Conservation (phyloP, 495 filamentous ascomycete genomes). For the Neurospora tetrasperma region DNA sequence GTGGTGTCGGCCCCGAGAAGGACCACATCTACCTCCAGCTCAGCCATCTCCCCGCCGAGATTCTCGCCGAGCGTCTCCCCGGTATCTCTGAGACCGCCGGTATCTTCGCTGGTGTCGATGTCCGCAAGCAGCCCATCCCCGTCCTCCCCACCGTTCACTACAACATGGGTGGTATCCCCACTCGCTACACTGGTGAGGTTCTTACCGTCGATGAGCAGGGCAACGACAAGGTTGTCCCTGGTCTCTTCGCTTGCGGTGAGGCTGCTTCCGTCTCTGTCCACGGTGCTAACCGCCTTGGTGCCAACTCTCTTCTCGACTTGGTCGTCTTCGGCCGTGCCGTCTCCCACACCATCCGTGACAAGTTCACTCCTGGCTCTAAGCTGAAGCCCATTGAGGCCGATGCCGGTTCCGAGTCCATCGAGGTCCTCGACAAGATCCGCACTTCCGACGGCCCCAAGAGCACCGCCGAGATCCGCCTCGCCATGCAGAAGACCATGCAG, state of each 20-base stretch:
- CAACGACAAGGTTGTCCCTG: constrained; percentile 88
- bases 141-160: constrained; percentile 97
- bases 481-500: constrained; percentile 98
- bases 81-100: constrained; percentile 97
- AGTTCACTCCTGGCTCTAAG: constrained; percentile 65
- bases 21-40: constrained; percentile 97
- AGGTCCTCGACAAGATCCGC: constrained; percentile 75
- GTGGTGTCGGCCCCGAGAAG: constrained; percentile 91
- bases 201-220: constrained; percentile 72
- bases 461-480: constrained; percentile 75
- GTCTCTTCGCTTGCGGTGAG: constrained; percentile 93
- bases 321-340: constrained; percentile 96
- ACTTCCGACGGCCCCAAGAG: constrained; percentile 74
- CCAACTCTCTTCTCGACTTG: constrained; percentile 94
- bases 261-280: constrained; percentile 95
- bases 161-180: constrained; percentile 99
- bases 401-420: constrained; percentile 77
- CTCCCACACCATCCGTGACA: constrained; percentile 89
- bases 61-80: constrained; percentile 90
- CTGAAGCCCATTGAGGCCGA: constrained; percentile 69
- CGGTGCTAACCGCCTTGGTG: constrained; percentile 93
- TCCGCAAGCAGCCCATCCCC: constrained; percentile 91
- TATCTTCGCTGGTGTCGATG: constrained; percentile 94
- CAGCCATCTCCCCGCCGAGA: constrained; percentile 79
- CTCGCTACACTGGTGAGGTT: constrained; percentile 93